Evolutionary conservation across 495 filamentous ascomycete species (phyloP), one percentile per base, ranked within the genome.

Genomic region (Xylaria curta): DNA sequence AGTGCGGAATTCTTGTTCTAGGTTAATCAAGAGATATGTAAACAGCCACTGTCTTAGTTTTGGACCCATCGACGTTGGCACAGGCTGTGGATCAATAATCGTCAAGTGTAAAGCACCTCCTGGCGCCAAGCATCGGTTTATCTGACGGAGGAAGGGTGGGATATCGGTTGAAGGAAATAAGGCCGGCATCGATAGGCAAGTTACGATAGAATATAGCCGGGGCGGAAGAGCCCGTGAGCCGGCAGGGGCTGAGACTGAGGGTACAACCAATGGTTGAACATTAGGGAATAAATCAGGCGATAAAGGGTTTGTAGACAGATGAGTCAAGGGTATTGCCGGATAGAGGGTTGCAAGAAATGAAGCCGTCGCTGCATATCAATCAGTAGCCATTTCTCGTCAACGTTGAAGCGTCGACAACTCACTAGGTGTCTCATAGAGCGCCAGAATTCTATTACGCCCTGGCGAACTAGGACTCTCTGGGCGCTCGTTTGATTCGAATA

Each of bases 1-100:
- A 54, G 83, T 86, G 38, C 81, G 82, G 66, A 82, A 85, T 31
- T 78, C 76, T 19, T 79, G 75, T 62, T 85, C 83, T 19, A 87
- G 68, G 65, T 85, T 83, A 13, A 82, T 70, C 8, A 86, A 69
- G 8, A 88, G 78, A 40, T 88, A 79, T 3, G 82, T 75, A 8
- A 86, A 84, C 21, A 88, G 70, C 86, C 86, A 88, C 17, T 80
- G 71, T 47, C 82, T 78, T 63, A 87, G 74, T 31, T 75, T 76
- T 12, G 85, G 84, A 1, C 86, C 86, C 53, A 86, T 74, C 4
- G 82, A 82, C 10, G 78, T 62, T 10, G 81, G 70, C 9, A 81
- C 73, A 8, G 86, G 86, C 26, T 75, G 76, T 7, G 85, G 84
- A 62, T 88, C 86, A 38, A 87, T 81, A 49, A 88, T 68, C 5